A percentile compares a stretch with the other conserved stretches of the same genome.
These are phyloP conservation scores for Omphalotus olearius DNA, from an alignment of 1,284 basidiomycete genomes.

Conservation along the genomic window DNA sequence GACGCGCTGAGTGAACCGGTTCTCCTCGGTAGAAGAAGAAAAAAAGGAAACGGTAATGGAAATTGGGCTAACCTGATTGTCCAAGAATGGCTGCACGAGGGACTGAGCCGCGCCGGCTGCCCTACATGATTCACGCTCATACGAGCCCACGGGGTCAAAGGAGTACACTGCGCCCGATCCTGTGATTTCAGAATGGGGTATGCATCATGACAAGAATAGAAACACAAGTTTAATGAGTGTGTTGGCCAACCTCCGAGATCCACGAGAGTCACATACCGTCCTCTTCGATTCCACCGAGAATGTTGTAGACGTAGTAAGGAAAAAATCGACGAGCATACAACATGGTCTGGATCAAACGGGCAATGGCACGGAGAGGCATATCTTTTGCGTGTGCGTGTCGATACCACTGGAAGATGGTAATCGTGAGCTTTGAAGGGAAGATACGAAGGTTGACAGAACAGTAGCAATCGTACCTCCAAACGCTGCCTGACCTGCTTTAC, in stretches of 20 bases:
- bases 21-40: conserved; percentile 10
- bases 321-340: conserved; percentile 92
- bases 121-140: conserved; percentile 92
- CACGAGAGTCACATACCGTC: conserved; percentile 62
- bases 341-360: conserved; percentile 94
- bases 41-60: conserved; percentile 12
- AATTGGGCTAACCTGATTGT: conserved; percentile 76
- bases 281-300: conserved; percentile 91
- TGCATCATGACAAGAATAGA: not conserved
- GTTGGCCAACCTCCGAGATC: conserved; percentile 13
- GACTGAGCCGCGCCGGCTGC: conserved; percentile 90
- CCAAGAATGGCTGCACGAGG: conserved; percentile 92
- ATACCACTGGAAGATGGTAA: conserved; percentile 69
- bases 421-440: conserved; percentile 8
- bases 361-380: conserved; percentile 90
- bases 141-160: conserved; percentile 94
- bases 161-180: conserved; percentile 94
- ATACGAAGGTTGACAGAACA: not conserved
- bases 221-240: conserved; percentile 1
- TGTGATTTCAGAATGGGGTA: conserved; percentile 25
- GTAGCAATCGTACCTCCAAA: conserved; percentile 61
- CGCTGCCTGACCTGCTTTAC: conserved; percentile 93
- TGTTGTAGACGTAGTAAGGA: conserved; percentile 95
- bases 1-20: not conserved
- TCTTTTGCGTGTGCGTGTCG: conserved; percentile 91